Conservation (phyloP, 352 stramenopile species). For the Phytopythium mirpurense region DNA sequence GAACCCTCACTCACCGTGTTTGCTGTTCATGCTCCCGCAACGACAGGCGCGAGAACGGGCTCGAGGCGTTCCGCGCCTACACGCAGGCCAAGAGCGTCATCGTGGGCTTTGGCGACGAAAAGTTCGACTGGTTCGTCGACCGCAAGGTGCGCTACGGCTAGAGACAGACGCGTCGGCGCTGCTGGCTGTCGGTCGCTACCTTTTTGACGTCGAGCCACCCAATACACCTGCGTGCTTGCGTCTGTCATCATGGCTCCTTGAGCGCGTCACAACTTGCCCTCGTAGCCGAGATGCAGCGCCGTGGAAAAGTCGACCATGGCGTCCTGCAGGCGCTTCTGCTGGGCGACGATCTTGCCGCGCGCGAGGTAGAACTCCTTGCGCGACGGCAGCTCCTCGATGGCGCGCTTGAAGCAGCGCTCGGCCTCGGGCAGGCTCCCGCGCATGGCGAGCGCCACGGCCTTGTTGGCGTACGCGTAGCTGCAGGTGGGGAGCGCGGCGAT, state of each 20-base stretch:
- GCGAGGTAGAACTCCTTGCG: conserved; percentile 63
- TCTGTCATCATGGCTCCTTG: background rate
- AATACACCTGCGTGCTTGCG: no score
- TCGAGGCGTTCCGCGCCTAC: conserved; percentile 61
- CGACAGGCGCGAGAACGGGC: conserved; percentile 81
- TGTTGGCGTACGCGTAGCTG: conserved; percentile 68
- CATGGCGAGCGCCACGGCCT: conserved; percentile 41
- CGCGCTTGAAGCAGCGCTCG: conserved; percentile 53
- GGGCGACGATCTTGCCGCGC: conserved; percentile 57
- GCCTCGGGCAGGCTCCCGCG: conserved; percentile 31
- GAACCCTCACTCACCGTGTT: no score
- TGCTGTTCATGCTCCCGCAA: no score
- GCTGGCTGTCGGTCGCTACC: background rate
- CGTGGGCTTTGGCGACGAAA: conserved; percentile 46
- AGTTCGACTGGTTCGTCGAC: conserved; percentile 78
- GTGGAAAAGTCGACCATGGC: conserved; percentile 81
- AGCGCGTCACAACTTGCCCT: conserved; percentile 51
- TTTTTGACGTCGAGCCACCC: background rate
- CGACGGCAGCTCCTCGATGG: conserved; percentile 65
- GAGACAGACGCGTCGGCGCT: background rate
- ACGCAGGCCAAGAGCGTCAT: conserved; percentile 78
- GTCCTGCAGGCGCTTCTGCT: conserved; percentile 71
- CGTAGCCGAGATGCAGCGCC: conserved; percentile 62
- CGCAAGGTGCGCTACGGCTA: conserved; percentile 54
- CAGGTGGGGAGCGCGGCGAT: conserved; percentile 45